These are phyloP conservation scores for Helianthus annuus DNA, from an alignment of 129 eudicot species.

Conservation along the genomic window HanXRQr2.0-SUNRISE NC_035448.2:32289997-32290496, in stretches of 20 bases:
- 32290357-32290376: conserved; percentile 34
- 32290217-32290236: conserved; percentile 35
- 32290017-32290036: conserved; percentile 93
- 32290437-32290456: conserved; percentile 33
- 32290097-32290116: conserved; percentile 63
- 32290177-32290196: conserved; percentile 53
- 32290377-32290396: conserved; percentile 33
- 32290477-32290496: conserved; percentile 71
- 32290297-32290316: conserved; percentile 71
- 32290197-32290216: conserved; percentile 31
- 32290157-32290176: conserved; percentile 53
- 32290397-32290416: conserved; percentile 47
- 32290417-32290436: conserved; percentile 15
- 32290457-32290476: conserved; percentile 32
- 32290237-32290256: conserved; percentile 38
- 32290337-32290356: conserved; percentile 6
- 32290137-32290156: conserved; percentile 78
- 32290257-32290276: conserved; percentile 38
- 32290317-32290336: conserved; percentile 50
- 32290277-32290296: conserved; percentile 54
- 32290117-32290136: conserved; percentile 77
- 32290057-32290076: conserved; percentile 80
- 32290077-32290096: conserved; percentile 69
- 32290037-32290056: conserved; percentile 98
- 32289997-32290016: conserved; percentile 86